Conservation (phyloP, 1,284 basidiomycete genomes). For the Rhodotorula sp. region DNA sequence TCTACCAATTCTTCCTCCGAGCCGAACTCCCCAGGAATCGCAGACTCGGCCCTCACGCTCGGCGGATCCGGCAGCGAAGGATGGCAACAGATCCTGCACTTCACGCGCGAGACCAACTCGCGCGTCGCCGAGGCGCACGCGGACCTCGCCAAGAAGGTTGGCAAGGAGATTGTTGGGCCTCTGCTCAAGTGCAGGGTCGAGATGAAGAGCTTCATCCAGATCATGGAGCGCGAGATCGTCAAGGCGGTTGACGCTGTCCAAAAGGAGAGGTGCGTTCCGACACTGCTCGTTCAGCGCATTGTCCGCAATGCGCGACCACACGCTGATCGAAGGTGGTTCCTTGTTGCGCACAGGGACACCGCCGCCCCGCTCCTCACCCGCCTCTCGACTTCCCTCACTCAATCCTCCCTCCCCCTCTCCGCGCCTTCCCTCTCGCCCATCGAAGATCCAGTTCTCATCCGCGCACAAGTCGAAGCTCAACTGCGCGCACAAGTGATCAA, state of each 20-base stretch:
- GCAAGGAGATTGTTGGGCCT: conserved; percentile 35
- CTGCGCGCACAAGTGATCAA: conserved; percentile 25
- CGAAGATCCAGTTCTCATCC: conserved; percentile 37
- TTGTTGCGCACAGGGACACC: conserved; percentile 1
- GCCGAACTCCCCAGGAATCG: background rate
- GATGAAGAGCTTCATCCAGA: conserved; percentile 28
- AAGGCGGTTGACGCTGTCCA: conserved; percentile 26
- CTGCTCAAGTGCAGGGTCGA: conserved; percentile 24
- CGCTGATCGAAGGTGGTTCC: too few species aligned
- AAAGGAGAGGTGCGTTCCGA: conserved; percentile 21
- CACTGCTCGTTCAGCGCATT: too few species aligned
- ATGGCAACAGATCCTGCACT: conserved; percentile 27
- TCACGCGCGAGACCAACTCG: conserved; percentile 21
- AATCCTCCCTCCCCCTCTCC: conserved; percentile 8
- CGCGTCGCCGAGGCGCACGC: conserved; percentile 18
- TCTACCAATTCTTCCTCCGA: background rate
- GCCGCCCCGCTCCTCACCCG: conserved; percentile 11
- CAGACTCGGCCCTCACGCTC: conserved; percentile 1
- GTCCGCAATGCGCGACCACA: too few species aligned
- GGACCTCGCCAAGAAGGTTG: conserved; percentile 20
- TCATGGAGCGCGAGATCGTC: conserved; percentile 33
- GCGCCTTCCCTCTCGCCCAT: conserved; percentile 4
- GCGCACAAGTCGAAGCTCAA: conserved; percentile 27
- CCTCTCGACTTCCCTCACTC: conserved; percentile 7
- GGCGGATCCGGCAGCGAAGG: conserved; percentile 24